Evolutionary conservation across 2,329 filamentous ascomycete genomes (phyloP).

Genomic region (Fulvia fulva): DNA sequence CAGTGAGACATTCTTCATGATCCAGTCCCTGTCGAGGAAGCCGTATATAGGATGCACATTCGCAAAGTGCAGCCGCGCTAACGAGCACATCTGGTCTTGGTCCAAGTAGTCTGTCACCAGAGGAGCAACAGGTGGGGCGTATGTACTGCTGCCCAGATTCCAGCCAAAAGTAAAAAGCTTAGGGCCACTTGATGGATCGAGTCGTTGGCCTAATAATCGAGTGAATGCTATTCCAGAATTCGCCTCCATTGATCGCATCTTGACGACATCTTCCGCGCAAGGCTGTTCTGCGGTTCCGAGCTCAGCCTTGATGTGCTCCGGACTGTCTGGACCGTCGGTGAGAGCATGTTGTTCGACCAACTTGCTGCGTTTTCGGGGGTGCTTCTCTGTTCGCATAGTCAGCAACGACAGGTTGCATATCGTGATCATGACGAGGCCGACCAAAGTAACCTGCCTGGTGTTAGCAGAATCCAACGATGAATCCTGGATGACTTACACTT

Average conservation of each 20-base stretch:
- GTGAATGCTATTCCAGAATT: constrained; percentile 58
- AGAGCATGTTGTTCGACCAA: constrained; percentile 30
- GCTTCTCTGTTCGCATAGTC: constrained; percentile 20
- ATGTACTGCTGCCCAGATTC: constrained; percentile 43
- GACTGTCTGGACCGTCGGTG: constrained; percentile 17
- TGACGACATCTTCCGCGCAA: constrained; percentile 27
- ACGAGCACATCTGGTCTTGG: constrained; percentile 44
- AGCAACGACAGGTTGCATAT: neutral
- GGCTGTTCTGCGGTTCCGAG: constrained; percentile 17
- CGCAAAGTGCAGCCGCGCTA: constrained; percentile 50
- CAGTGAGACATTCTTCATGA: constrained; percentile 22
- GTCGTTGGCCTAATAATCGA: constrained; percentile 48
- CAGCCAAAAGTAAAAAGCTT: constrained; percentile 55
- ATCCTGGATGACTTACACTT: constrained; percentile 42
- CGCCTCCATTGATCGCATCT: constrained; percentile 48
- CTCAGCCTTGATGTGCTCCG: constrained; percentile 18
- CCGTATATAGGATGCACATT: constrained; percentile 53
- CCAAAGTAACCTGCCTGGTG: neutral
- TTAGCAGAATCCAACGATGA: neutral
- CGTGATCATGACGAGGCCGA: neutral
- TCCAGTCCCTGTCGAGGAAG: constrained; percentile 41
- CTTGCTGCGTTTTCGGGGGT: constrained; percentile 35
- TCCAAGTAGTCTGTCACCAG: constrained; percentile 47
- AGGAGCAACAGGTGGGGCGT: constrained; percentile 17
- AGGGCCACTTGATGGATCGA: constrained; percentile 53